phyloP scores from a whole-genome alignment of 495 filamentous ascomycete genomes.

The Geoglossum glabrum region DNA sequence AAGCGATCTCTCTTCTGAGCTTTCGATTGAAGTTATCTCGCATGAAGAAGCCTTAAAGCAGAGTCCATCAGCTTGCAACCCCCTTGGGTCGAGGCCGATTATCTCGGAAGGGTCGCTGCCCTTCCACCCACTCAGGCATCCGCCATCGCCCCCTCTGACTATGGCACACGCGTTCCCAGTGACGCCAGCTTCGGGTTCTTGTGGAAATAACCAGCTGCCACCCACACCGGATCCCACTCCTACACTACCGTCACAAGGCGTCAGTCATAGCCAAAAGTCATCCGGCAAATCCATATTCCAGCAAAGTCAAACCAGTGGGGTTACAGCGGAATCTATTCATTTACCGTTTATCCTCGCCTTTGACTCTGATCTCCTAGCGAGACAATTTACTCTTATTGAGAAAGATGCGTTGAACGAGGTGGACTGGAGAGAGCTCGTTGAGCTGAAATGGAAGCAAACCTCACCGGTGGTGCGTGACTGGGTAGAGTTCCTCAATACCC shows the following conservation, averaged over 20 bases:
- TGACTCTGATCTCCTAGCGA: conserved; percentile 71
- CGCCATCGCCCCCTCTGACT: conserved; percentile 65
- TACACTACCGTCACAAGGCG: conserved; percentile 9
- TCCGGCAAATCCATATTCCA: conserved; percentile 13
- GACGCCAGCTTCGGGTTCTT: not conserved
- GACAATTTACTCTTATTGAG: conserved; percentile 90
- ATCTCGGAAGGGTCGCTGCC: conserved; percentile 31
- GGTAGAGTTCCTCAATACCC: conserved; percentile 79
- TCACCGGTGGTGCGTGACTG: conserved; percentile 50
- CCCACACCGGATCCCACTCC: conserved; percentile 33
- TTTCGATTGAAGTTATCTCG: conserved; percentile 48
- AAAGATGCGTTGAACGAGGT: conserved; percentile 91
- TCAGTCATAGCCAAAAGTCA: not conserved
- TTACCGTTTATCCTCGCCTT: conserved; percentile 84
- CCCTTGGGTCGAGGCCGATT: conserved; percentile 22
- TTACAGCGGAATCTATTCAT: conserved; percentile 24
- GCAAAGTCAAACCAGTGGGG: not conserved
- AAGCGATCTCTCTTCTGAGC: conserved; percentile 62
- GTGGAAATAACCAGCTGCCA: conserved; percentile 26
- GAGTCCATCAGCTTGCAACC: conserved; percentile 16
- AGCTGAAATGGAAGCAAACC: conserved; percentile 72
- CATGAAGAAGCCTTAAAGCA: conserved; percentile 23
- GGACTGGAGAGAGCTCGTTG: conserved; percentile 93
- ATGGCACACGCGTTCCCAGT: conserved; percentile 38
- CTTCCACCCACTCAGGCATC: conserved; percentile 45